Base-by-base conservation (phyloP, 148 eudicot species). In the Cornus florida region DNA sequence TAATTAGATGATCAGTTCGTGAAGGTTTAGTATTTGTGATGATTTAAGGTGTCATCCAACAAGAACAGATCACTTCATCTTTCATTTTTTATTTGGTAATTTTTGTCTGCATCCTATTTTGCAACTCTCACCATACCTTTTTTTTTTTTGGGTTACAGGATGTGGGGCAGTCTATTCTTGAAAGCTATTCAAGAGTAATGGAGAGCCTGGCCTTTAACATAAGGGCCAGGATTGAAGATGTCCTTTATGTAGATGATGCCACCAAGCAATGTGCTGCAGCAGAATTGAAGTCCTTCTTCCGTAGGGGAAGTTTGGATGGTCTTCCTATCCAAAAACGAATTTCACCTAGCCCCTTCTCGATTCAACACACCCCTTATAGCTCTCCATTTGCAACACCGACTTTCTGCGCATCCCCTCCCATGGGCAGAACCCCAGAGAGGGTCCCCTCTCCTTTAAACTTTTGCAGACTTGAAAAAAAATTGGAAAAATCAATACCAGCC, bases 151-250 rank as follows among this genome's bases (percentile, higher is more conserved):
- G n/a, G 33, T 77, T 79, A 80, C 91, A 96, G 99, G 99, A 96
- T 72, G 97, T 96, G 24, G 99, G 99, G 53, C 99, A 96, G 69
- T 89, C 99, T n/a, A 93, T 96, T 74, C 97, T 96, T 13, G 99
- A 96, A 83, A 96, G 99, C 93, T 96, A 96, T 71, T 96, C 99
- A 16, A 88, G 99, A 83, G 99, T 96, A n/a, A 87, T 86, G 85
- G 99, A 96, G 87, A 94, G 99, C 84, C 85, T 96, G 80, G 99
- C 99, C 35, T 96, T 93, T 76, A 96, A 96, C 84, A 86, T 92
- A 66, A 91, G 91, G 86, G 98, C 99, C 2, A 91, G 99, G 78
- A 96, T 96, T 28, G 97, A 96, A 28, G 95, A 91, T 67, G 88
- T 91, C 24, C 50, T 93, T 62, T 93, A 75, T 72, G 97, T 88